These are phyloP conservation scores for Quercus ilex DNA, from an alignment of 306 rosid genomes.

Conservation along the genomic window DNA sequence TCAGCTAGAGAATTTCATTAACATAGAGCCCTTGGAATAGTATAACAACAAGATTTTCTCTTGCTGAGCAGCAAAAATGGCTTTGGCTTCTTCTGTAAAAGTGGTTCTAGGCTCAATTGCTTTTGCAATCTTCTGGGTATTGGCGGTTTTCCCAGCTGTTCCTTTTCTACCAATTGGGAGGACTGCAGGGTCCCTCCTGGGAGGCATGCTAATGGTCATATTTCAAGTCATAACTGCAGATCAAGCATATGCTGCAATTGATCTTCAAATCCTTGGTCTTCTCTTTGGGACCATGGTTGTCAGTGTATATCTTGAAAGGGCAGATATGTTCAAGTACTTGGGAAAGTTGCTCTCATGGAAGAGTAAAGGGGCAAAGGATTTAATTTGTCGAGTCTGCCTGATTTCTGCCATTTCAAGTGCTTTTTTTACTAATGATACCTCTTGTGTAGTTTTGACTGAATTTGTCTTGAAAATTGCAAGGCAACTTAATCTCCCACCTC, in stretches of 20 bases:
- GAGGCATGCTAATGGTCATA: slow-evolving; percentile 86
- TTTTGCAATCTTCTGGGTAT: slow-evolving; percentile 74
- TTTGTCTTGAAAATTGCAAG: slow-evolving; percentile 77
- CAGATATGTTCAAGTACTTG: slow-evolving; percentile 87
- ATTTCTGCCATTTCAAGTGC: slow-evolving; percentile 90
- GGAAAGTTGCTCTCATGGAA: slow-evolving; percentile 83
- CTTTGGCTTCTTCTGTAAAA: slow-evolving; percentile 61
- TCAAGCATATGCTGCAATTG: slow-evolving; percentile 72
- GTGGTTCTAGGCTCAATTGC: slow-evolving; percentile 75
- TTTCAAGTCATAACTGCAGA: slow-evolving; percentile 64
- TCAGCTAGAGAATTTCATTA: background rate
- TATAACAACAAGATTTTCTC: background rate
- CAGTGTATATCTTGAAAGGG: slow-evolving; percentile 85
- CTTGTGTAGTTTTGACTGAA: slow-evolving; percentile 88
- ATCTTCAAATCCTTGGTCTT: slow-evolving; percentile 87
- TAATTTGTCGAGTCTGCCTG: slow-evolving; percentile 68
- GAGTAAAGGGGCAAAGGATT: slow-evolving; percentile 79
- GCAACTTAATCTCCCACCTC: slow-evolving; percentile 86
- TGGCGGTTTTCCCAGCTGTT: slow-evolving; percentile 91
- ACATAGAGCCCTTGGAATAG: background rate
- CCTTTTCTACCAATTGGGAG: slow-evolving; percentile 88
- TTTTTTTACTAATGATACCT: slow-evolving; percentile 82
- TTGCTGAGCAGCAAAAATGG: slow-evolving; percentile 40
- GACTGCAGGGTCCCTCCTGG: slow-evolving; percentile 87
- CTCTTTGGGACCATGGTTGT: slow-evolving; percentile 98